phyloP scores from a whole-genome alignment of 2,329 filamentous ascomycete genomes.

The Colletotrichum siamense region DNA sequence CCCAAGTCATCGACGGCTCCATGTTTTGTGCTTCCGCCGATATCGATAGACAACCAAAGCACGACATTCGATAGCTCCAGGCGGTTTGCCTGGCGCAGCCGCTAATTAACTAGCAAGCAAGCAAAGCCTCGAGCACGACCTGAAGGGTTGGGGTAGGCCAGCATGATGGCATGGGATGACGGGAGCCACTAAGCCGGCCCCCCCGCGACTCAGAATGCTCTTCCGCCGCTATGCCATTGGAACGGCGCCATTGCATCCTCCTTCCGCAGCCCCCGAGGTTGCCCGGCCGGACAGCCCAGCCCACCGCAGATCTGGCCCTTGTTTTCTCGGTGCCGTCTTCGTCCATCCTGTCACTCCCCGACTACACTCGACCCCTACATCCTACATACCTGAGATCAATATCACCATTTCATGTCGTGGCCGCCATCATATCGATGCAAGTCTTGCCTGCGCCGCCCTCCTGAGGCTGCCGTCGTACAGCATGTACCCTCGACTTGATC shows the following conservation, averaged over 20 bases:
- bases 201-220: background rate
- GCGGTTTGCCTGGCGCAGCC: background rate
- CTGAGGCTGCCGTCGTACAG: background rate
- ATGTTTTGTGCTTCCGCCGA: background rate
- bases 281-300: background rate
- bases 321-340: background rate
- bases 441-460: background rate
- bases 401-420: background rate
- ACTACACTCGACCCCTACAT: background rate
- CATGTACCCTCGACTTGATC: slow-evolving; percentile 5
- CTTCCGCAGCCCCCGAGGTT: background rate
- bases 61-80: background rate
- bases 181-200: background rate
- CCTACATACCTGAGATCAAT: background rate
- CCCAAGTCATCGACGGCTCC: background rate
- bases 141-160: background rate
- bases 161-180: background rate
- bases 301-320: background rate
- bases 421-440: background rate
- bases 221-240: background rate
- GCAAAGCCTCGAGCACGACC: background rate
- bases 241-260: background rate
- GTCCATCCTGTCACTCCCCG: background rate
- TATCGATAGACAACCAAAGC: background rate
- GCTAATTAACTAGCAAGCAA: background rate